Evolutionary conservation across 164 flowering plant species (phyloP), one percentile per base, ranked within the genome.

Genomic region (Taxillus chinensis): DNA sequence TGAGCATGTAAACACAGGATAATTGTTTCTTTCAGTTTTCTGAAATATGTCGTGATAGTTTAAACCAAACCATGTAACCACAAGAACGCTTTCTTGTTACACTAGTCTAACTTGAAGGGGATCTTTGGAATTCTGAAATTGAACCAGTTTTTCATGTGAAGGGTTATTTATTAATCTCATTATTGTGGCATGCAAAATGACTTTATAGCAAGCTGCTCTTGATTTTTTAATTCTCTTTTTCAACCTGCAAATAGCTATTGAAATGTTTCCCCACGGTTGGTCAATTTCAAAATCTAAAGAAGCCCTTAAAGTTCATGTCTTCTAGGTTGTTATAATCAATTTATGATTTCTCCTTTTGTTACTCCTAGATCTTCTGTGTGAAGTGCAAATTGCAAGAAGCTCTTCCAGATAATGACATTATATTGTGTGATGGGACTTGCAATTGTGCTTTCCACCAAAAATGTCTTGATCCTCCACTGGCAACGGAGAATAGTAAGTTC

Each of bases 341-440:
- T 62, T 8, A 64, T 50, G 5, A 52, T 62, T n/a, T 57, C 41
- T 38, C 52, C 45, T 68, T 57, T 41, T 48, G 10, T 51, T 63
- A 3, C 62, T 37, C 78, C 42, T 68, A 93, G 97, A 93, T 93
- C 67, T 74, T 87, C 68, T 93, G 99, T 75, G 89, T 95, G 62
- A 93, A 83, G 67, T 93, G 99, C 82, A 90, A 83, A 74, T 64
- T 70, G 51, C 74, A 80, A 46, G 97, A 93, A 69, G 92, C 86
- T 67, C 82, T 78, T 68, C 92, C 83, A 63, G 96, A 93, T 74
- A 84, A 93, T 79, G 96, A 90, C 77, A 90, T 93, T 56, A 88
- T 93, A 63, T 83, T 86, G 9, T 93, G 99, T 78, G 97, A 90
- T 71, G 99, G 99, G 64, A 83, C 89, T 51, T 93, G 99, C 79